Evolutionary conservation across 2,329 filamentous ascomycete genomes (phyloP), one percentile per base, ranked within the genome.

Genomic region (Fusarium poae): DNA sequence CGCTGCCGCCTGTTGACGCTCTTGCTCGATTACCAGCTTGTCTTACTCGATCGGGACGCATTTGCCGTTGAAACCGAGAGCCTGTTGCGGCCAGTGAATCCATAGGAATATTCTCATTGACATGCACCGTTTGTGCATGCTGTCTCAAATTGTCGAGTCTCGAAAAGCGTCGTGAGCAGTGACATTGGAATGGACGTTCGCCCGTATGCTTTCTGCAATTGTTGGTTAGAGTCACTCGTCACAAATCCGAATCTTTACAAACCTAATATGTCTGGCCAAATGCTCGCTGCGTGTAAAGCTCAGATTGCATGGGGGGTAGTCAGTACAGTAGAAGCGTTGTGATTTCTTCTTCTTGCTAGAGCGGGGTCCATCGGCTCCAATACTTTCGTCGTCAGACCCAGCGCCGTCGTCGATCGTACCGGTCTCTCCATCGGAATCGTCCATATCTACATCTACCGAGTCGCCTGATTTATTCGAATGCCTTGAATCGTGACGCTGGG

Each of bases 271-370:
- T 52, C 96, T 88, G 18, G 95, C 95, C 64, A 99, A 80, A 82
- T 99, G 96, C 78, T 99, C 96, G 76, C 95, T 98, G 66, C 96
- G 86, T 0, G 96, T 98, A 77, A 99, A 99, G 79, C 94, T 97
- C 60, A 99, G 80, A 75, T 91, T 94, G 80, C 96, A 99, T 6
- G 94, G 94, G 27, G 95, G 95, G 73, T 93, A 98, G 32, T 97
- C 94, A 6, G 92, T 97, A 81, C 96, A 99, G 80, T 95, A 97
- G 80, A 99, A 99, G 45, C 93, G 89, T 78, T 97, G 94, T 1
- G 94, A 93, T 80, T 97, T 97, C 82, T 97, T 97, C 86, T 97
- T 98, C 82, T 97, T 97, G 53, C 87, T 90, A 11, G 92, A 91
- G 66, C 91, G 88, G n/a, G 84, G 83, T 42, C 88, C 83, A 75